Base-by-base conservation (phyloP, 345 rosid species). In the Gossypium rotundifolium region DNA sequence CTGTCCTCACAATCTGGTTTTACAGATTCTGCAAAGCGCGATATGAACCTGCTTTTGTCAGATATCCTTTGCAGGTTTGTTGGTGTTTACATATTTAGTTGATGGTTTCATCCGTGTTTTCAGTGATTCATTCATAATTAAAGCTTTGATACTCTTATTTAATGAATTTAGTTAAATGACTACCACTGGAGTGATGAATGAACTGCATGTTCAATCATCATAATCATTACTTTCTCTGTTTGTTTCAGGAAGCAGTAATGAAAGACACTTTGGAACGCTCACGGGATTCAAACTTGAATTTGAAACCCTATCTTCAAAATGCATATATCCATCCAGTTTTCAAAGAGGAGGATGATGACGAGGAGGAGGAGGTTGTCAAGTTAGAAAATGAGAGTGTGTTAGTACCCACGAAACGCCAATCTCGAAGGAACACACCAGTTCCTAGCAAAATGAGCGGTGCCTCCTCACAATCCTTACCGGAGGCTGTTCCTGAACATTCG, bases 181-280 rank as follows among this genome's bases (percentile, higher is more conserved):
- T 33, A 5, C 40, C 40, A 33, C 40, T 33, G 5, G 1, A 33
- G 40, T 33, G 40, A 33, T 33, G 7, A 5, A 33, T 33, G 40
- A 33, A 29, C 38, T 29, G 38, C 40, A 33, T 33, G 1, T 33
- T 5, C 40, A 33, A 33, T 46, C 51, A 46, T n/a, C 59, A 18
- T n/a, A 54, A n/a, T 18, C 23, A 8, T 54, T 54, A n/a, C 18
- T 16, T 68, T 65, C 38, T 66, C 2, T 44, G 49, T 71, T n/a
- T 14, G 44, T 83, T 81, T 76, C 82, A 93, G 98, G 98, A 93
- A 76, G 98, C 98, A 55, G 90, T 85, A 96, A 91, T 86, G 93
- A 94, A 90, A 81, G 98, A 94, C 77, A 94, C 96, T 0, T 77
- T 94, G 73, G 98, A 94, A 70, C 89, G 79, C 4, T 88, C 89